Base-by-base conservation (phyloP, 2,329 filamentous ascomycete genomes). In the Plectosphaerella sp. region DNA sequence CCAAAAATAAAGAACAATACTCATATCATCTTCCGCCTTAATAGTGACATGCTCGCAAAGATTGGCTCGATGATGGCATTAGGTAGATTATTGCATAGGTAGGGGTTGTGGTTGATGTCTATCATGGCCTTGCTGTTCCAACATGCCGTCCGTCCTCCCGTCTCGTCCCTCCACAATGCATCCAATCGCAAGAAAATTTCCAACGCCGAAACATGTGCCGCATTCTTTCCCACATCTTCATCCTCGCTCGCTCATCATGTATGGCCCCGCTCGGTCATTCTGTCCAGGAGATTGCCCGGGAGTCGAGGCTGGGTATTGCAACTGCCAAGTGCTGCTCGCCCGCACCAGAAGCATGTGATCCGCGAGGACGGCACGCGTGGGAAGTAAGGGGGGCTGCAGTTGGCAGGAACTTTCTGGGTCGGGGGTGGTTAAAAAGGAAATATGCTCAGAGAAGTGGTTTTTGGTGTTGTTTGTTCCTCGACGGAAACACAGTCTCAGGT, bases 401-500 rank as follows among this genome's bases (percentile, higher is more conserved):
- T 22, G 28, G 28, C 11, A 10, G 28, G 28, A 33, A 33, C 4
- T 9, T 22, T 12, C 28, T 33, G 8, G 28, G 8, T 33, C 28
- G 28, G 28, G 28, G 28, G 28, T n/a, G 28, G 22, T 22, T 33
- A 33, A 33, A 33, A 33, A 33, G 28, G 28, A 33, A 33, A 33
- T 33, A 33, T 33, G 28, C 28, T 33, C 28, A 33, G 28, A 33
- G 28, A 33, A 33, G 28, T 33, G 3, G 28, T 33, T 9, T 22
- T 22, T 22, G 22, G 22, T 22, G 22, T 22, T 33, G 28, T 33
- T 5, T 33, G 28, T 33, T 33, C 28, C 28, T 33, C 28, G 28
- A 12, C 28, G 28, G 28, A 12, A 10, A 33, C 28, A 33, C 4
- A 12, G 28, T n/a, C 25, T 54, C 51, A 63, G 12, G 59, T 70